Conservation (phyloP, 2,329 filamentous ascomycete genomes). For the Emergomyces orientalis region DNA sequence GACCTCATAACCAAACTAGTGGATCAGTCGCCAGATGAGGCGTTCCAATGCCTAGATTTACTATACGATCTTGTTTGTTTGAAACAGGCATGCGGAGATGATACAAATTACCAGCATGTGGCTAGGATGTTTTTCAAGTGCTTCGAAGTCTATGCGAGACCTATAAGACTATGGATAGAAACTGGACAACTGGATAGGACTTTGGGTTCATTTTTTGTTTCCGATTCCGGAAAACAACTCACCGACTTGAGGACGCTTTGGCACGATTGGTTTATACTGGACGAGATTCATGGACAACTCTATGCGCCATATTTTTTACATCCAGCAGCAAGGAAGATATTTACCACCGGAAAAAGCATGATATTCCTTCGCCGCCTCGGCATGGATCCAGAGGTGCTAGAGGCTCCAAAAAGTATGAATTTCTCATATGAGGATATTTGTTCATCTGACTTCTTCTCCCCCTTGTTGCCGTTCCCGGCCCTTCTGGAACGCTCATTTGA, state of each 20-base stretch:
- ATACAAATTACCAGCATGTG: constrained; percentile 52
- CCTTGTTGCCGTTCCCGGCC: constrained; percentile 46
- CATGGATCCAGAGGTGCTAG: constrained; percentile 29
- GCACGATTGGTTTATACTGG: constrained; percentile 63
- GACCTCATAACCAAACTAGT: constrained; percentile 52
- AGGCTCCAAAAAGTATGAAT: constrained; percentile 29
- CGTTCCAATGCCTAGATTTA: constrained; percentile 69
- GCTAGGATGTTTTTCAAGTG: constrained; percentile 68
- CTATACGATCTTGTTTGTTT: constrained; percentile 62
- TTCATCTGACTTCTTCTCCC: constrained; percentile 31
- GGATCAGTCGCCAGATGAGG: constrained; percentile 34
- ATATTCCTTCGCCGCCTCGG: constrained; percentile 67
- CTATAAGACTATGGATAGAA: constrained; percentile 77
- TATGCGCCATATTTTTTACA: constrained; percentile 68
- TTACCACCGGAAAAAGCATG: constrained; percentile 80
- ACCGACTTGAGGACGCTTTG: constrained; percentile 59
- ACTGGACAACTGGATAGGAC: constrained; percentile 57
- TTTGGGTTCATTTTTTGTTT: constrained; percentile 68
- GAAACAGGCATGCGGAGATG: constrained; percentile 60
- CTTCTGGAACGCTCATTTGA: constrained; percentile 63
- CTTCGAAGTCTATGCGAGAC: constrained; percentile 70
- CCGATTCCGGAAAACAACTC: constrained; percentile 45
- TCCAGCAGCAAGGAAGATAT: constrained; percentile 60
- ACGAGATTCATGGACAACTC: constrained; percentile 47
- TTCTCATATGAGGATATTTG: constrained; percentile 24